A percentile compares a stretch with the other conserved stretches of the same genome.
Evolutionary conservation across 2,329 filamentous ascomycete species (phyloP).

Genomic region (Amylocarpus encephaloides): DNA sequence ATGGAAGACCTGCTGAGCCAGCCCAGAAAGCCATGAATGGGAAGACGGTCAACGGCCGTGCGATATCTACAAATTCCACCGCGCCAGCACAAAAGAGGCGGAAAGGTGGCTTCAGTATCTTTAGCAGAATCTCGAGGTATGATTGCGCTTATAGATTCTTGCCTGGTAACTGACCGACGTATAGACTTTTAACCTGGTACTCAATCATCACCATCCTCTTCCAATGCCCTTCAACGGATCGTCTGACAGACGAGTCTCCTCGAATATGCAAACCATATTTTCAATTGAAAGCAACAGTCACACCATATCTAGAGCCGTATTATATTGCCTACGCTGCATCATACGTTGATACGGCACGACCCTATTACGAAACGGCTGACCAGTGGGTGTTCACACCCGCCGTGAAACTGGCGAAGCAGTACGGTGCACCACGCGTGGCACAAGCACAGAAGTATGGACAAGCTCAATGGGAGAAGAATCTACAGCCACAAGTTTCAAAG

Average conservation of each 20-base stretch:
- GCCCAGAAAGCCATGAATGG: conserved; percentile 33
- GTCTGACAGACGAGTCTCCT: conserved; percentile 64
- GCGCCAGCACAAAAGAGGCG: conserved; percentile 16
- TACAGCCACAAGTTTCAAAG: conserved; percentile 67
- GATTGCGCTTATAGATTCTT: conserved; percentile 11
- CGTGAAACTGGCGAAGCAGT: conserved; percentile 58
- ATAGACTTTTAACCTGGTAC: conserved; percentile 79
- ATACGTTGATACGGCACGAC: conserved; percentile 69
- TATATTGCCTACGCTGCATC: conserved; percentile 79
- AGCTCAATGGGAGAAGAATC: conserved; percentile 70
- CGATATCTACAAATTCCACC: conserved; percentile 30
- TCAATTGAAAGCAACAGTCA: conserved; percentile 53
- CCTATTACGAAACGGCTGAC: conserved; percentile 63
- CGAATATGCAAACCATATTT: conserved; percentile 80
- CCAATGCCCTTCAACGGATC: conserved; percentile 68
- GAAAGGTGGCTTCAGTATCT: conserved; percentile 31
- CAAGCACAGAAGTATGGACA: conserved; percentile 60
- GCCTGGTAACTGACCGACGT: conserved; percentile 7
- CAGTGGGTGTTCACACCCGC: conserved; percentile 64
- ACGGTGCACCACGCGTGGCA: conserved; percentile 67
- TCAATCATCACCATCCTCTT: conserved; percentile 74
- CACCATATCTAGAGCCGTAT: conserved; percentile 76
- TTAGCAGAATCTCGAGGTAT: conserved; percentile 51
- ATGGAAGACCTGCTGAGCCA: conserved; percentile 33
- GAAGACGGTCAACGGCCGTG: conserved; percentile 35